A percentile compares a stretch with the other conserved stretches of the same genome.
Conservation (phyloP, 129 eudicot genomes). For the Escallonia herrerae region DNA sequence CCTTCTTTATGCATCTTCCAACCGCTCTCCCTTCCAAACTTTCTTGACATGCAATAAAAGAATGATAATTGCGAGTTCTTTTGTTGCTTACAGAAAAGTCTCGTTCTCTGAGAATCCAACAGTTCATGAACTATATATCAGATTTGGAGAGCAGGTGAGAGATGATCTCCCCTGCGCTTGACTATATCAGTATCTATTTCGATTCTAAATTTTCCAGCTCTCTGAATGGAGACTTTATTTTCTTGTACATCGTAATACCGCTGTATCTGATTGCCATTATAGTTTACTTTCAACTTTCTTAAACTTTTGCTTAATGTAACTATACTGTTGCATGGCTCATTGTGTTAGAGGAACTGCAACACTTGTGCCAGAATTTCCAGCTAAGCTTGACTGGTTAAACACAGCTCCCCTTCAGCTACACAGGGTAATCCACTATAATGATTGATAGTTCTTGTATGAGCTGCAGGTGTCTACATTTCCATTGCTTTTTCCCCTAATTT, state of each 20-base stretch:
- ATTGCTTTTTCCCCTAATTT: not conserved
- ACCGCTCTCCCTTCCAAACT: not conserved
- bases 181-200: not conserved
- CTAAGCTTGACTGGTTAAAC: constrained; percentile 95
- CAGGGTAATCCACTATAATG: constrained; percentile 44
- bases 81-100: constrained; percentile 49
- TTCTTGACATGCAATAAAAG: constrained; percentile 5
- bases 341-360: constrained; percentile 46
- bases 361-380: constrained; percentile 87
- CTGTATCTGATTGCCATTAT: constrained; percentile 6
- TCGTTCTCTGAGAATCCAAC: constrained; percentile 56
- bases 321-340: constrained; percentile 11
- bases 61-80: constrained; percentile 13
- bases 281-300: not conserved
- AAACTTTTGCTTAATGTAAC: not conserved
- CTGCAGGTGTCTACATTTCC: not conserved
- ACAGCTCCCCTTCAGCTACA: constrained; percentile 88
- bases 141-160: constrained; percentile 71
- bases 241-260: not conserved
- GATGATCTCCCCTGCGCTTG: not conserved
- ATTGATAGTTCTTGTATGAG: not conserved
- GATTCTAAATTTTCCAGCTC: not conserved
- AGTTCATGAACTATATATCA: constrained; percentile 72
- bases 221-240: not conserved
- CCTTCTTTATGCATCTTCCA: too few species aligned